phyloP scores from a whole-genome alignment of 345 rosid genomes.

The Kernera saxatilis region DNA sequence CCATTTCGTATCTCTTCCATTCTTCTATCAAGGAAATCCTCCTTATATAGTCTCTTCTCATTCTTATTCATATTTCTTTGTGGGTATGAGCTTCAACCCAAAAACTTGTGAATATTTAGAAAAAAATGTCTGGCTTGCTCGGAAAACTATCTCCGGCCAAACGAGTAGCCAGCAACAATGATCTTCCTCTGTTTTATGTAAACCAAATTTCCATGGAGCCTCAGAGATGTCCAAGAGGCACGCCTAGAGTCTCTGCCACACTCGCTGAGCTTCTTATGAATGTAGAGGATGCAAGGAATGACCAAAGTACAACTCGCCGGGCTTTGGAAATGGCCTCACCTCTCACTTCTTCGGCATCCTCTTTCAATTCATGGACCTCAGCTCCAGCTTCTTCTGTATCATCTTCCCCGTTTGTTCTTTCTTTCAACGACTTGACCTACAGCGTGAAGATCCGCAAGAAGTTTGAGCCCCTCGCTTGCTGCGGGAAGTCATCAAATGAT shows the following conservation, averaged over 20 bases:
- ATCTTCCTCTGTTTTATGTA: constrained; percentile 36
- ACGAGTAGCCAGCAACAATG: constrained; percentile 14
- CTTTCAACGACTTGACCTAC: constrained; percentile 62
- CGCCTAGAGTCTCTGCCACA: constrained; percentile 37
- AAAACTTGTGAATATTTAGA: background rate
- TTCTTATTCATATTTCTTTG: constrained; percentile 24
- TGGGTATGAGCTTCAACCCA: constrained; percentile 16
- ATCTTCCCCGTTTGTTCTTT: constrained; percentile 62
- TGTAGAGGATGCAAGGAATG: constrained; percentile 52
- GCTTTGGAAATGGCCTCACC: constrained; percentile 40
- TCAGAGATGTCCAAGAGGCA: constrained; percentile 32
- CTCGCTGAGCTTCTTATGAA: constrained; percentile 57
- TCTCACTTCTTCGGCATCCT: constrained; percentile 31
- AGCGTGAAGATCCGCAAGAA: constrained; percentile 50
- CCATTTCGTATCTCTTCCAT: constrained; percentile 3
- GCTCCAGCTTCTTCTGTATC: constrained; percentile 37
- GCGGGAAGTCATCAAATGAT: constrained; percentile 21
- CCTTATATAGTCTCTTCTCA: constrained; percentile 19
- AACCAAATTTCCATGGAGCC: constrained; percentile 38
- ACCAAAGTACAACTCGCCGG: constrained; percentile 16
- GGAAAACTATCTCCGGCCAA: constrained; percentile 28
- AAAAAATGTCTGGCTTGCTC: constrained; percentile 30
- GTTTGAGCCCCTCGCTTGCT: constrained; percentile 29
- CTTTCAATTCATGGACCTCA: constrained; percentile 29
- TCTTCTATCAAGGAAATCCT: constrained; percentile 23